phyloP scores from a whole-genome alignment of 2,329 filamentous ascomycete species.

The Rhynchosporium graminicola region DNA sequence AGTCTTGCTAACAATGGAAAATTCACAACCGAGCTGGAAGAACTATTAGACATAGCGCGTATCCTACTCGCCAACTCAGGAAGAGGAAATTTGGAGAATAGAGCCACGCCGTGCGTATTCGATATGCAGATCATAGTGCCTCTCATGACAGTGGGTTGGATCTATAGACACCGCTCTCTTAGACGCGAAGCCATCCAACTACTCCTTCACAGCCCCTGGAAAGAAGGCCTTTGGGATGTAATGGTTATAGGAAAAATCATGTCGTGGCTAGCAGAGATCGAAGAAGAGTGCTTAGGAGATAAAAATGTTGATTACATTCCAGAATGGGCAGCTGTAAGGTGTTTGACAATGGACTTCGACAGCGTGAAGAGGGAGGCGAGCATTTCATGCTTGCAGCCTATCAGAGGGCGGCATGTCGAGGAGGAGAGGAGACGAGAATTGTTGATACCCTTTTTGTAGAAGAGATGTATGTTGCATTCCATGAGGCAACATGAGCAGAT shows the following conservation, averaged over 20 bases:
- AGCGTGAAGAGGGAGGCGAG: constrained; percentile 22
- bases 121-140: constrained; percentile 34
- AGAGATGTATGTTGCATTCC: background rate
- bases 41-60: constrained; percentile 25
- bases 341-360: constrained; percentile 31
- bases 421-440: constrained; percentile 24
- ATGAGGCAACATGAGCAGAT: background rate
- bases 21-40: constrained; percentile 24
- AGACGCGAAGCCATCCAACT: constrained; percentile 29
- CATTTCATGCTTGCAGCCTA: constrained; percentile 29
- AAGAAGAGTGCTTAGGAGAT: constrained; percentile 28
- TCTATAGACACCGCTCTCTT: constrained; percentile 28
- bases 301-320: constrained; percentile 27
- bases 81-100: background rate
- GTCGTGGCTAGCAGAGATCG: constrained; percentile 28
- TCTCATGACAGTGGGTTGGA: constrained; percentile 32
- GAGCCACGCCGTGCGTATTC: constrained; percentile 21
- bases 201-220: constrained; percentile 26
- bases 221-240: constrained; percentile 31
- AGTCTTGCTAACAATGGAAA: constrained; percentile 22
- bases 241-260: constrained; percentile 32
- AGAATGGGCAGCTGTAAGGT: constrained; percentile 26
- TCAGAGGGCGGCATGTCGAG: constrained; percentile 18
- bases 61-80: constrained; percentile 22
- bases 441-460: constrained; percentile 25